Base-by-base conservation (phyloP, 305 asterid genomes). In the Solanum hybrid region DNA sequence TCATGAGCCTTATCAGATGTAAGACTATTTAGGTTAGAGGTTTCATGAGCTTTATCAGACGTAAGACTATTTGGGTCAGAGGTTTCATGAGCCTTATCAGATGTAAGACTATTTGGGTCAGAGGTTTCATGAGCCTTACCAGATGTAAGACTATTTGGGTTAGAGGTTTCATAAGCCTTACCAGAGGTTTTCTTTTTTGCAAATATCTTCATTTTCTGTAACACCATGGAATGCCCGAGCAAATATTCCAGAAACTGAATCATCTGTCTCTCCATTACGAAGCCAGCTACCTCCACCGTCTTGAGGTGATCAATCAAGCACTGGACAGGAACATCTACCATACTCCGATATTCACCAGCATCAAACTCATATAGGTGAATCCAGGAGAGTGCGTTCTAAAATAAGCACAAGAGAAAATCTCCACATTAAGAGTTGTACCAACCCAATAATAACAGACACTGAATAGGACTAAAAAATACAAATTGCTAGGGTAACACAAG, bases 251-350 rank as follows among this genome's bases (percentile, higher is more conserved):
- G 42, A 56, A 85, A 51, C 19, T 10, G 87, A 85, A 85, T 19
- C 72, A 85, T 11, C 27, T 10, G 22, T 22, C 32, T 56, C 87
- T 85, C 31, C 45, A 85, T 85, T 85, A 85, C 76, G 10, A 10
- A 1, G 10, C 87, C 87, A 85, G 87, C 31, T 56, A 85, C 12
- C 87, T 51, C 31, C 75, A 51, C 87, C 22, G 22, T 85, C 87
- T 56, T 85, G 76, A 85, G 87, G 45, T 85, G 87, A 51, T 85
- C 31, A 29, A 26, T 85, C 76, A 56, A 51, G 87, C 87, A 85
- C 31, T 56, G 45, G 42, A 51, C 45, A 19, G 87, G 87, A 31
- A 19, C 14, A 51, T 85, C 76, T 56, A 85, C 45, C 75, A 6
- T 85, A 56, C n/a, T 85, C 42, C 32, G 36, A 56, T 29, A 56